Evolutionary conservation across 176 grass and related monocot genomes (phyloP).

Genomic region (Triticum urartu): DNA sequence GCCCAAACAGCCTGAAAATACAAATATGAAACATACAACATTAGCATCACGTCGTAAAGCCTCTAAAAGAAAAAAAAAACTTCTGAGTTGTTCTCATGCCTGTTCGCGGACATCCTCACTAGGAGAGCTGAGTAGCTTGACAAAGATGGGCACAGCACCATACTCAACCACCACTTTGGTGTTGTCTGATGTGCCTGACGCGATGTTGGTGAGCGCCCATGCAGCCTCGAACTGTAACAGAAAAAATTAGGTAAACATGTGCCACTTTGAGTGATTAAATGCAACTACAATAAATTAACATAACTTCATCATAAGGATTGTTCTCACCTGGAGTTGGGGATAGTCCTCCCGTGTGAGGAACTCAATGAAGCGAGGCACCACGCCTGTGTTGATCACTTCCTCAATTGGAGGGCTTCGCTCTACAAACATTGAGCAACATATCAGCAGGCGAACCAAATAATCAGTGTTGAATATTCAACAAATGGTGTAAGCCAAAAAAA

Average conservation of each 20-base stretch:
- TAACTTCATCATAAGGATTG: neutral
- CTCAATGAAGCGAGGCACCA: constrained; percentile 79
- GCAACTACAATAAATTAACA: neutral
- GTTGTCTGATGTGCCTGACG: constrained; percentile 90
- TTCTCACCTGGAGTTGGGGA: constrained; percentile 80
- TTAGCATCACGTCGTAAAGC: neutral
- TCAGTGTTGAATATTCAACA: neutral
- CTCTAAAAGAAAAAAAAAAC: neutral
- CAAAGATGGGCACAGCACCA: constrained; percentile 87
- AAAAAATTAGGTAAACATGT: neutral
- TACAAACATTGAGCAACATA: constrained; percentile 26
- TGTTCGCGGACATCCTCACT: constrained; percentile 92
- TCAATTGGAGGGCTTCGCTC: constrained; percentile 89
- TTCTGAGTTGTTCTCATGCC: constrained; percentile 26
- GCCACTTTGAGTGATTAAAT: neutral
- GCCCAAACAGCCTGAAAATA: constrained; percentile 83
- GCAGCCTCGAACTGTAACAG: constrained; percentile 85
- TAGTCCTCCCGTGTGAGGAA: constrained; percentile 88
- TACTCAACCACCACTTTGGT: constrained; percentile 87
- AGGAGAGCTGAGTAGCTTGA: constrained; percentile 66
- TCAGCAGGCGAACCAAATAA: neutral
- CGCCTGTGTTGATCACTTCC: constrained; percentile 82
- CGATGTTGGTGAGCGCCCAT: constrained; percentile 95
- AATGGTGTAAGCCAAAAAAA: neutral
- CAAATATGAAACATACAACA: neutral